Percentiles rank a stretch among this genome's conserved stretches.
phyloP scores from a whole-genome alignment of 2,329 filamentous ascomycete genomes.

The Fusarium domesticum region DNA sequence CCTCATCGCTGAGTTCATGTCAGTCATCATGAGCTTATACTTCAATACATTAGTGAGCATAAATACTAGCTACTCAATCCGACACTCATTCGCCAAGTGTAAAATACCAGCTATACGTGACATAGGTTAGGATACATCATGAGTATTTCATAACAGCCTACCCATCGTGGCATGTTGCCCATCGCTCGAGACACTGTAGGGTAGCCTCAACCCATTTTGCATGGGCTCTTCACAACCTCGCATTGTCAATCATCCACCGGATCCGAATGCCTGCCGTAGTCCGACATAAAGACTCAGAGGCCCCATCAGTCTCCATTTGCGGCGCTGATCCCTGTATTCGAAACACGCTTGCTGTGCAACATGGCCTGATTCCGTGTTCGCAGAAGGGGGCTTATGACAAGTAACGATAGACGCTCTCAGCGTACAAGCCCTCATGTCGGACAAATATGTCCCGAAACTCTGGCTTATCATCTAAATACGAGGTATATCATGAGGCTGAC shows the following conservation, averaged over 20 bases:
- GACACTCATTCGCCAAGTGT: too few species aligned
- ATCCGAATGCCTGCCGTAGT: constrained; percentile 1
- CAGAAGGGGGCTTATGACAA: too few species aligned
- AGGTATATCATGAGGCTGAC: neutral
- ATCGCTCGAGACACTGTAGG: too few species aligned
- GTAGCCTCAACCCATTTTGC: too few species aligned
- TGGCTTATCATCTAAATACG: neutral
- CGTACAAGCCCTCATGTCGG: constrained; percentile 8
- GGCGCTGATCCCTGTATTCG: constrained; percentile 17
- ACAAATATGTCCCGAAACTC: neutral
- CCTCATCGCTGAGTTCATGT: neutral
- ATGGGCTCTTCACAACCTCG: neutral
- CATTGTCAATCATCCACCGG: neutral
- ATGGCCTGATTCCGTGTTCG: constrained; percentile 20
- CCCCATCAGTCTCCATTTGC: neutral
- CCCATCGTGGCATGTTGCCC: too few species aligned
- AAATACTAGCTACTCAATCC: too few species aligned
- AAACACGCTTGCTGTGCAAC: constrained; percentile 21
- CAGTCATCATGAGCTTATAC: too few species aligned
- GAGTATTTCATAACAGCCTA: too few species aligned
- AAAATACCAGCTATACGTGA: too few species aligned
- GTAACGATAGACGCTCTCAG: neutral
- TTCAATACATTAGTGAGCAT: too few species aligned
- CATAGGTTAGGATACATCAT: too few species aligned
- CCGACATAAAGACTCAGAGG: neutral